Evolutionary conservation across 1,284 basidiomycete genomes (phyloP).

Genomic region (Anthracocystis panici-leucophaei): DNA sequence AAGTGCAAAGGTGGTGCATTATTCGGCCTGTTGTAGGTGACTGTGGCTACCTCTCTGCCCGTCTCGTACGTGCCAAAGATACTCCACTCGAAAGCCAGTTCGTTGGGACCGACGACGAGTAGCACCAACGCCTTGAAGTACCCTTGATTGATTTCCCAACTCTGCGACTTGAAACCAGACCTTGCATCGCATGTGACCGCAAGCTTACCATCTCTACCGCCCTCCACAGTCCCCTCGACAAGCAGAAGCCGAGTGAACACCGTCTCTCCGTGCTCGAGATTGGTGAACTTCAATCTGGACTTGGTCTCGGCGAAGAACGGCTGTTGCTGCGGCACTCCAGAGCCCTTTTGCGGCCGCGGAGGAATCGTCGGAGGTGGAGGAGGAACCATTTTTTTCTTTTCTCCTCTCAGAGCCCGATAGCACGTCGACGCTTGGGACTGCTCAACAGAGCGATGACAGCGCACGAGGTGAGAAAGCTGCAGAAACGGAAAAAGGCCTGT

Average conservation of each 20-base stretch:
- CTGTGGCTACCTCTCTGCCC: neutral
- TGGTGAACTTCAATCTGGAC: constrained; percentile 20
- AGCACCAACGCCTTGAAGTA: constrained; percentile 50
- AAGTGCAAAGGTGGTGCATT: constrained; percentile 37
- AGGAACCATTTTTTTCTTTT: neutral
- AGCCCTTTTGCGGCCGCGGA: neutral
- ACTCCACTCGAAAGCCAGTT: constrained; percentile 20
- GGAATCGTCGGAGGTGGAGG: neutral
- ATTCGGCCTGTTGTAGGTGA: constrained; percentile 20
- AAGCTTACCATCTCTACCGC: constrained; percentile 16
- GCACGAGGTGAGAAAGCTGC: constrained; percentile 60
- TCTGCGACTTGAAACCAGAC: constrained; percentile 25
- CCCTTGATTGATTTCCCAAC: constrained; percentile 45
- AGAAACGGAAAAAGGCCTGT: constrained; percentile 65
- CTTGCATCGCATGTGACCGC: constrained; percentile 9
- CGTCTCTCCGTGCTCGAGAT: constrained; percentile 20
- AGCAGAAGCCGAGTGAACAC: constrained; percentile 46
- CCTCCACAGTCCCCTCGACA: constrained; percentile 24
- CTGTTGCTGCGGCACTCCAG: neutral
- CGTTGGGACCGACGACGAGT: constrained; percentile 30
- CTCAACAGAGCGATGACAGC: constrained; percentile 61
- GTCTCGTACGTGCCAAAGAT: neutral
- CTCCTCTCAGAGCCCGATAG: constrained; percentile 36
- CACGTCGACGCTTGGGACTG: constrained; percentile 54
- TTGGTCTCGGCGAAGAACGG: neutral